phyloP scores from a whole-genome alignment of 2,329 filamentous ascomycete species.

The Elsinoe arachidis region DNA sequence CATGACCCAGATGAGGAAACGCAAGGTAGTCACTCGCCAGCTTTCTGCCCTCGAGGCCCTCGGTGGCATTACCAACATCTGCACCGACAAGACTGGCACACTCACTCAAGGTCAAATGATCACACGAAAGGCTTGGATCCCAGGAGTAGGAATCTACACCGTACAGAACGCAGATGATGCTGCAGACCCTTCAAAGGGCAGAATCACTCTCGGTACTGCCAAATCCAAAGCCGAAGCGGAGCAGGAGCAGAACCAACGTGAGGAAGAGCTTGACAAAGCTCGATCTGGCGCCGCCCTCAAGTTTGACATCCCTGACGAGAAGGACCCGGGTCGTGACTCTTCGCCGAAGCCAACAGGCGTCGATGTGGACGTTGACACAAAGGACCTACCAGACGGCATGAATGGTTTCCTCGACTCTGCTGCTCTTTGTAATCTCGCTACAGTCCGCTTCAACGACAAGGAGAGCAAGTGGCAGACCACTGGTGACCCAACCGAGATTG shows the following conservation, averaged over 20 bases:
- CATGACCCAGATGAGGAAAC: constrained; percentile 53
- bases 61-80: constrained; percentile 57
- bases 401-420: constrained; percentile 49
- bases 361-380: neutral
- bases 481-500: constrained; percentile 63
- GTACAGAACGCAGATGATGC: constrained; percentile 49
- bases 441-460: constrained; percentile 47
- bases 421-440: constrained; percentile 57
- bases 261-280: constrained; percentile 7
- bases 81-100: constrained; percentile 62
- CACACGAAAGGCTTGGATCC: constrained; percentile 51
- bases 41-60: constrained; percentile 56
- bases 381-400: constrained; percentile 24
- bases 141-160: constrained; percentile 48
- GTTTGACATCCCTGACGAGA: constrained; percentile 6
- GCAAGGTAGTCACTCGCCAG: constrained; percentile 56
- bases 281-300: constrained; percentile 4
- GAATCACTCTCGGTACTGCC: constrained; percentile 38
- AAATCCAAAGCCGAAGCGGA: constrained; percentile 8
- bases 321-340: neutral
- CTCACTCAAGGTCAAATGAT: constrained; percentile 50
- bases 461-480: constrained; percentile 53
- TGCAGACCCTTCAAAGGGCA: constrained; percentile 51
- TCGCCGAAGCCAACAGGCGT: constrained; percentile 8
- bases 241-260: neutral